Evolutionary conservation across 2,329 filamentous ascomycete genomes (phyloP).

Genomic region (Calonectria hongkongensis): DNA sequence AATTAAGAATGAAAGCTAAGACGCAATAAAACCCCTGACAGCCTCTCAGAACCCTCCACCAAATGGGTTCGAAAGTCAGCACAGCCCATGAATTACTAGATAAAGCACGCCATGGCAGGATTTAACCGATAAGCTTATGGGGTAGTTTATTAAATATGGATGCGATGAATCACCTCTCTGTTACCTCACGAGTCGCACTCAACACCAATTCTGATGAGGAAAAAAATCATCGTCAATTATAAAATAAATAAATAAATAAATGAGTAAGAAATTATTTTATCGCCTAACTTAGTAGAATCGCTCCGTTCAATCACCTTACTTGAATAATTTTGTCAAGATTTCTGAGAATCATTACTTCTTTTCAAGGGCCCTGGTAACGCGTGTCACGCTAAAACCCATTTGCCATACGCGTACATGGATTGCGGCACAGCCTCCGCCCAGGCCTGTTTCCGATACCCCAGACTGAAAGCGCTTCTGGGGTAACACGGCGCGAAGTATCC

Average conservation of each 20-base stretch:
- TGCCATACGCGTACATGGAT: not conserved
- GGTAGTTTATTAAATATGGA: not conserved
- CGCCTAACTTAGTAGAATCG: no score
- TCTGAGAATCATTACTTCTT: no score
- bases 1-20: not conserved
- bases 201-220: not conserved
- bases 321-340: no score
- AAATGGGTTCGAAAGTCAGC: not conserved
- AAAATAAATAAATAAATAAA: no score
- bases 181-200: no score
- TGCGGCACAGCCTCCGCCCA: not conserved
- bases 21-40: not conserved
- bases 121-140: slow-evolving; percentile 10
- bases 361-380: not conserved
- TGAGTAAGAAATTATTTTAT: no score
- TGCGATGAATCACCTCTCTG: not conserved
- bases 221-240: no score
- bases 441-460: not conserved
- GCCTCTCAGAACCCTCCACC: not conserved
- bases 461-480: not conserved
- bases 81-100: no score
- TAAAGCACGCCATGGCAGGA: not conserved
- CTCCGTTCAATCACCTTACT: no score
- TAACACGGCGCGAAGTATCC: not conserved
- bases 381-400: not conserved